Conservation (phyloP, 2,329 filamentous ascomycete genomes). For the Fusarium verrucosum region DNA sequence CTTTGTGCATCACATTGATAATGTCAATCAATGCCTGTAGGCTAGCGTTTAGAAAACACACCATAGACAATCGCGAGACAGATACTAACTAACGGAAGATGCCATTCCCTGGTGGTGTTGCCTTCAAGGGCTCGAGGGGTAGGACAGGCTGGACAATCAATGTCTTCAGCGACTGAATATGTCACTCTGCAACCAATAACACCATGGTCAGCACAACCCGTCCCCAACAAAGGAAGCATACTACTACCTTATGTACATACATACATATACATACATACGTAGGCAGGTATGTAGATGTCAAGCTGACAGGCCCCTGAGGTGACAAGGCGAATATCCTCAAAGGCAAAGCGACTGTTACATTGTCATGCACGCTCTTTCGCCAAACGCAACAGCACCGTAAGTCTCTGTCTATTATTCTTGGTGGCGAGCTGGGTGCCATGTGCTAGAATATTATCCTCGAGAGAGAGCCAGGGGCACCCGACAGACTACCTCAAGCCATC, state of each 20-base stretch:
- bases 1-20: neutral
- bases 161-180: constrained; percentile 28
- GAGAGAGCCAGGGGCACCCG: constrained; percentile 33
- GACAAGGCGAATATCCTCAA: neutral
- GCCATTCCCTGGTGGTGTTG: neutral
- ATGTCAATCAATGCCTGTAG: neutral
- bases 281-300: neutral
- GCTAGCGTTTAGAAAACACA: neutral
- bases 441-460: constrained; percentile 34
- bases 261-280: too few relatives aligned
- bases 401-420: constrained; percentile 10
- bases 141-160: constrained; percentile 21
- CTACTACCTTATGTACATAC: too few relatives aligned
- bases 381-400: neutral
- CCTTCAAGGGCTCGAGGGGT: constrained; percentile 7
- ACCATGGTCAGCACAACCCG: neutral
- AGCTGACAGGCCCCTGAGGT: neutral
- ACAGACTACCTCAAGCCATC: constrained; percentile 42
- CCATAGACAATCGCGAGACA: constrained; percentile 3
- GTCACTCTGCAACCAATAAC: constrained; percentile 17
- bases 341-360: neutral
- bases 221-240: neutral
- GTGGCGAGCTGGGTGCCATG: constrained; percentile 37
- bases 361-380: neutral
- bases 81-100: constrained; percentile 20